Evolutionary conservation across 164 flowering plant genomes (phyloP), one percentile per base, ranked within the genome.

Genomic region (Cinnamomum micranthum): DNA sequence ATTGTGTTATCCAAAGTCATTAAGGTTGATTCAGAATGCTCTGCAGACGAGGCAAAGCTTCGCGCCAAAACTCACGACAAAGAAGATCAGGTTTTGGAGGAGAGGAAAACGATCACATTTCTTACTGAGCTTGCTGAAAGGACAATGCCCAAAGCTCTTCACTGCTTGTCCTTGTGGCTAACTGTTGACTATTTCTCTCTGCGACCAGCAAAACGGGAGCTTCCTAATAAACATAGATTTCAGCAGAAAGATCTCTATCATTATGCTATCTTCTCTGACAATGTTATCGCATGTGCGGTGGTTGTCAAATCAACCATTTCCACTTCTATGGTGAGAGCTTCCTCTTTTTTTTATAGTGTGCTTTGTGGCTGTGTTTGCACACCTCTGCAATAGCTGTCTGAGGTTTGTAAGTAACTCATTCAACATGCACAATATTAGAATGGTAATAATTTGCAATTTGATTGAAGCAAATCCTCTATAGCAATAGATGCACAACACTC

Each of bases 61-160:
- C 94, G 91, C 63, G 91, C 93, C 59, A 92, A 90, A 97, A 85
- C 93, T 59, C 73, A 87, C 51, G 91, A 81, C 78, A 82, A 91
- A 63, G 95, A 91, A 84, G 97, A 96, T 74, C 94, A 86, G 76
- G 85, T 90, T 41, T 87, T 80, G 41, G 71, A 86, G 28, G 91
- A 94, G 74, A 88, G 79, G 81, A 85, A 82, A 62, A 89, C 89
- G 81, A 88, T 84, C 23, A n/a, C 76, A 23, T 85, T 82, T 89
- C 92, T 94, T 33, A 73, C 81, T 74, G 86, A 86, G 75, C 92
- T 96, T 80, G 94, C 97, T 68, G 88, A 87, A 74, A 87, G 94
- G 77, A 94, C 98, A 27, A 88, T 95, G 6, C 86, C 99, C 6
- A 96, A 89, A 82, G 99, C 94, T 60, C 88, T 91, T 76, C 98